These are phyloP conservation scores for Plantago lanceolata DNA, from an alignment of 305 asterid genomes.

Conservation along the genomic window DNA sequence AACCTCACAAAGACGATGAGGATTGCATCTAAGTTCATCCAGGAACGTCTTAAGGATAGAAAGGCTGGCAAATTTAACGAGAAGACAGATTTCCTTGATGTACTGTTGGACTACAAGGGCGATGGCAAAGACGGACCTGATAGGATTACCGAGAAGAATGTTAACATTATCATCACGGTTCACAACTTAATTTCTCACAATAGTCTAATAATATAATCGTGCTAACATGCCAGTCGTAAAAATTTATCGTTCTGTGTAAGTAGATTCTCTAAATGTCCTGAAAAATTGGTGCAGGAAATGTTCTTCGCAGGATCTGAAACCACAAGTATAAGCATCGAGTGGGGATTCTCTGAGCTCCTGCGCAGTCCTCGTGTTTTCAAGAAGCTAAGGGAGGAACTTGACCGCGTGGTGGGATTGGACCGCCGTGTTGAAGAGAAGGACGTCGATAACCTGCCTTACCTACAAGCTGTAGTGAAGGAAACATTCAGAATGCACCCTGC, in stretches of 20 bases:
- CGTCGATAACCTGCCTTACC: conserved; percentile 38
- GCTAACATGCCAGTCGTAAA: too few species aligned
- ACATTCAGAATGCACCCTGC: conserved; percentile 52
- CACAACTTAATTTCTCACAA: not conserved
- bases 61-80: conserved; percentile 33
- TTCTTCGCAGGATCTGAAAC: conserved; percentile 65
- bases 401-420: conserved; percentile 36
- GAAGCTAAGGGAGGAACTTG: conserved; percentile 45
- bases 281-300: conserved; percentile 40
- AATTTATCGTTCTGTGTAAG: not conserved
- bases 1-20: conserved; percentile 34
- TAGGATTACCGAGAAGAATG: conserved; percentile 36
- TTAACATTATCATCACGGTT: conserved; percentile 49
- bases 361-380: conserved; percentile 43
- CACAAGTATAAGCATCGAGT: conserved; percentile 48
- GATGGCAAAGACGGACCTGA: conserved; percentile 60
- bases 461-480: conserved; percentile 45
- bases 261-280: not conserved
- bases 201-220: too few species aligned
- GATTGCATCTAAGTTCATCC: conserved; percentile 40
- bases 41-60: conserved; percentile 42
- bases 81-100: conserved; percentile 61
- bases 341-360: conserved; percentile 62
- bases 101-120: conserved; percentile 48
- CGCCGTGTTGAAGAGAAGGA: conserved; percentile 39